Base-by-base conservation (phyloP, 2,329 filamentous ascomycete species). In the Neofusicoccum ribis region DNA sequence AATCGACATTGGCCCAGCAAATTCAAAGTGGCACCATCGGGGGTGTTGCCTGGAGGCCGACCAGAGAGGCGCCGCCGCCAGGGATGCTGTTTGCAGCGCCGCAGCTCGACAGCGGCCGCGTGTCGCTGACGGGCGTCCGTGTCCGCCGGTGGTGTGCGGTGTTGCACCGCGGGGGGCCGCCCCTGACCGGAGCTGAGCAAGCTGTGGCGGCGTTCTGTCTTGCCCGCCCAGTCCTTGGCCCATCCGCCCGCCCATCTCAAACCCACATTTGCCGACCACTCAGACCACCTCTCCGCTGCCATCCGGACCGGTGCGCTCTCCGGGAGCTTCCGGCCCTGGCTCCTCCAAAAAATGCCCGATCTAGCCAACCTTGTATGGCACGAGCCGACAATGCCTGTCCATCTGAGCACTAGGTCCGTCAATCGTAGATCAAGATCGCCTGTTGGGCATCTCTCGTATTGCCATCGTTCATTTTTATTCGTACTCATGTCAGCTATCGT, bases 381-480 rank as follows among this genome's bases (percentile, higher is more conserved):
- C 46, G 7, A 9, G 31, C 31, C 52, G 52, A 36, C 52, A 56
- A 56, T 56, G 46, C 46, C 46, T 49, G 46, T 49, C 8, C 46
- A 49, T 49, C 46, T 49, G 11, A 56, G n/a, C 51, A 37, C 37
- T 31, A 31, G 27, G 6, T 7, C 27, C 27, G 15, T 12, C 7
- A 2, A 20, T 31, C 37, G 52, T 37, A 56, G 52, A 56, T 56
- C 52, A 43, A 43, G 52, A 56, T 56, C 52, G 52, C 37, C 52
- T 8, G 15, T 56, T 43, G 52, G 52, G 52, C 52, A 56, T 56
- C 52, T 27, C 41, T 56, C 52, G 52, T 52, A n/a, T 37, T 20
- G 37, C 9, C 8, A 7, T 39, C 37, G 31, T 44, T 34, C 23
- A 11, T 34, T n/a, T n/a, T 23, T 46, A 17, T 20, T 49, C 20